Percentiles rank a stretch among this genome's conserved stretches.
These are phyloP conservation scores for Ampelocalamus luodianensis DNA, from an alignment of 176 grass and related monocot genomes.

Conservation along the genomic window DNA sequence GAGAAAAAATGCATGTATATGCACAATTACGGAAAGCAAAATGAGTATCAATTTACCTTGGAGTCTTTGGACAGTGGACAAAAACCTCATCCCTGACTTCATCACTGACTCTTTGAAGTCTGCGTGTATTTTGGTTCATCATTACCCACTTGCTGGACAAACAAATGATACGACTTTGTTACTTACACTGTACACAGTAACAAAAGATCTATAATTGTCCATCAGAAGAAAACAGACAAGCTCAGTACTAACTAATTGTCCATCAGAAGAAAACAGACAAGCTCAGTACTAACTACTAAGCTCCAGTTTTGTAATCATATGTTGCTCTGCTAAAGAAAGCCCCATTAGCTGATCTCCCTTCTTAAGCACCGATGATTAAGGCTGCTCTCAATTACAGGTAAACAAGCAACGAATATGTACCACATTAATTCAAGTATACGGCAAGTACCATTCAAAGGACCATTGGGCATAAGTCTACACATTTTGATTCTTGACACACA, in stretches of 20 bases:
- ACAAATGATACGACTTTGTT: slow-evolving; percentile 24
- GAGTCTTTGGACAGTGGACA: slow-evolving; percentile 85
- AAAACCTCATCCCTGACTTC: slow-evolving; percentile 97
- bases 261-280: slow-evolving; percentile 1
- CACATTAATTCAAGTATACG: slow-evolving; percentile 11
- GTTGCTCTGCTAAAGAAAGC: slow-evolving; percentile 28
- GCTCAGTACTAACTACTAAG: slow-evolving; percentile 8
- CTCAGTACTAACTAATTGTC: too few relatives aligned
- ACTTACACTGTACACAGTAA: slow-evolving; percentile 28
- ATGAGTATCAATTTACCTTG: slow-evolving; percentile 58
- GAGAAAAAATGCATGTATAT: background rate
- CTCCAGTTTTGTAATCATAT: slow-evolving; percentile 12
- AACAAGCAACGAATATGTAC: background rate
- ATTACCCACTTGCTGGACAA: slow-evolving; percentile 97
- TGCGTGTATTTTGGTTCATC: slow-evolving; percentile 99
- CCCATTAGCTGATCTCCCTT: slow-evolving; percentile 20
- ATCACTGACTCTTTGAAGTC: slow-evolving; percentile 96
- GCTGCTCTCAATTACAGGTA: background rate
- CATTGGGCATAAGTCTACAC: background rate
- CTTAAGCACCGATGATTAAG: slow-evolving; percentile 24
- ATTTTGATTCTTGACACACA: slow-evolving; percentile 7
- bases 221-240: slow-evolving; percentile 10
- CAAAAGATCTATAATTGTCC: background rate
- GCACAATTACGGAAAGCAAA: slow-evolving; percentile 9
- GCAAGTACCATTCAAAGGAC: background rate